Base-by-base conservation (phyloP, 1,284 basidiomycete species). In the Rhodotorula sp. region DNA sequence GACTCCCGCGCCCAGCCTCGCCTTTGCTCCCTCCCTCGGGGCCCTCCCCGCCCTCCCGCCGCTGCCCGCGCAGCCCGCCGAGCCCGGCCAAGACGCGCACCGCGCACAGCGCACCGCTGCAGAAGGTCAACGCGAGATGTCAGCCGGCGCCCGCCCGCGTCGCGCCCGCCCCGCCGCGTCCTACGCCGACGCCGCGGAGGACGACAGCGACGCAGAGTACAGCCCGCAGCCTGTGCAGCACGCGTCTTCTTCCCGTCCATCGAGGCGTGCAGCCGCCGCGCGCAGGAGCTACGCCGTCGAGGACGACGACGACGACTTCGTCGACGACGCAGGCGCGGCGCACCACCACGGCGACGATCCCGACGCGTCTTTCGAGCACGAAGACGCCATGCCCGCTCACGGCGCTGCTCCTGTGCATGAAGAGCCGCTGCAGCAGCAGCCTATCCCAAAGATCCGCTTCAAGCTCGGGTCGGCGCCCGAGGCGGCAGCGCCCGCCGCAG, bases 261-360 rank as follows among this genome's bases (percentile, higher is more conserved):
- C 53, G 16, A 54, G 53, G 27, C 25, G 25, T 17, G 53, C 53
- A 3, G 53, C 53, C 9, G 53, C 53, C 53, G 34, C 27, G 27
- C 17, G 53, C 17, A 19, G 4, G 25, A 54, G 53, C 27, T 61
- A 73, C 25, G 17, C 65, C 81, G 87, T 92, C 86, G 76, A 91
- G 89, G 48, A 96, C 23, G 61, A 64, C 27, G 57, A 50, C 10
- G 68, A 65, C 34, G 50, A 53, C 1, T 54, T 34, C 44, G n/a
- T 27, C n/a, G 56, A 14, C n/a, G 54, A 27, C 16, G 57, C 14
- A 23, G 23, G n/a, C 21, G 56, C n/a, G 21, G 41, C 14, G n/a
- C 44, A 58, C n/a, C 16, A 46, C 44, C 44, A 27, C 2, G n/a
- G 7, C n/a, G 44, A 7, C 44, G 8, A 46, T 44, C 44, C 25